Evolutionary conservation across 495 filamentous ascomycete genomes (phyloP).

Genomic region (Hypoxylon cercidicola): DNA sequence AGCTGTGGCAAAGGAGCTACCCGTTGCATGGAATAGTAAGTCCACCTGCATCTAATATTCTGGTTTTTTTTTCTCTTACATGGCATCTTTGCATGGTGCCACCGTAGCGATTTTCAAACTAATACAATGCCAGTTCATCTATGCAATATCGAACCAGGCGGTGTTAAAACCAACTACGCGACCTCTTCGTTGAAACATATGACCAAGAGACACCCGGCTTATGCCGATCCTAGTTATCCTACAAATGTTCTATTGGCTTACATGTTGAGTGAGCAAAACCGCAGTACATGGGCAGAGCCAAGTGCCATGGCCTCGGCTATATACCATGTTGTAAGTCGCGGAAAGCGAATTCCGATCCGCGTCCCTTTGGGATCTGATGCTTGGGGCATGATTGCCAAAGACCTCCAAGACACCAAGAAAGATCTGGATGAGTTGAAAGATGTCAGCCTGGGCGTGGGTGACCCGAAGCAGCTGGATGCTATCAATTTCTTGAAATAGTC

Average conservation of each 20-base stretch:
- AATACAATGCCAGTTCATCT: conserved; percentile 51
- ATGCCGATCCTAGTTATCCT: conserved; percentile 49
- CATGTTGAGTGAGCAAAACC: conserved; percentile 45
- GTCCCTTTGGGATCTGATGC: conserved; percentile 57
- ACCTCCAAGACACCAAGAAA: conserved; percentile 44
- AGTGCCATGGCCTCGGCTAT: conserved; percentile 51
- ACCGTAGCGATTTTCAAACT: neutral
- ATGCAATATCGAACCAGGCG: conserved; percentile 61
- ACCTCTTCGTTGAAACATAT: conserved; percentile 36
- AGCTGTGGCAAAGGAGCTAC: conserved; percentile 60
- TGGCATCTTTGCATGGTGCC: too few relatives aligned
- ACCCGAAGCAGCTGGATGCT: conserved; percentile 39
- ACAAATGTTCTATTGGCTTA: conserved; percentile 49
- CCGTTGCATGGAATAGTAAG: conserved; percentile 61
- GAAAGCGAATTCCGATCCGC: conserved; percentile 53
- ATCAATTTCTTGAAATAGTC: conserved; percentile 39
- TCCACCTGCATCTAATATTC: conserved; percentile 8
- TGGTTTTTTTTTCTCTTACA: too few relatives aligned
- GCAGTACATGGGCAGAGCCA: conserved; percentile 50
- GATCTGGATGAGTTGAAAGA: conserved; percentile 52
- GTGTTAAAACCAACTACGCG: conserved; percentile 59
- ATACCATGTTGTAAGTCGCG: conserved; percentile 48
- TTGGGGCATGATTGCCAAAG: conserved; percentile 51
- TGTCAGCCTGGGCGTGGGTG: conserved; percentile 47
- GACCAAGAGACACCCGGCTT: conserved; percentile 49